phyloP scores from a whole-genome alignment of 805 yeast genomes.

The Wickerhamomyces chambardii region DNA sequence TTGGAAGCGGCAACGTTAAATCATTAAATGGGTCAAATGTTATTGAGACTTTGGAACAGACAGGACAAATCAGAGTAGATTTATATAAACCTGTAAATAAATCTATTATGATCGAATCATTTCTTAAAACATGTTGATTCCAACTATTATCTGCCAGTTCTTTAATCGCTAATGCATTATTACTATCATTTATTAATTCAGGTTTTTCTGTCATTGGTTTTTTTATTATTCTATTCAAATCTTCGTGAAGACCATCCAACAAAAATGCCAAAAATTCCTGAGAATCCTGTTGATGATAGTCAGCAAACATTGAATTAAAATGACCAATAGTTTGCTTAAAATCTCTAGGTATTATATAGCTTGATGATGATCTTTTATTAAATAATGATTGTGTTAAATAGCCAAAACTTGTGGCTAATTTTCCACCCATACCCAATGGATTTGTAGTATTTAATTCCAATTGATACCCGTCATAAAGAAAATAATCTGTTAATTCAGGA shows the following conservation, averaged over 20 bases:
- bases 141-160: conserved; percentile 69
- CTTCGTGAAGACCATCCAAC: conserved; percentile 87
- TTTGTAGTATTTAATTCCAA: conserved; percentile 65
- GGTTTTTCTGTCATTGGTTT: conserved; percentile 92
- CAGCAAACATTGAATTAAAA: conserved; percentile 70
- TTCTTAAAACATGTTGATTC: conserved; percentile 70
- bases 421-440: conserved; percentile 82
- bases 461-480: conserved; percentile 48
- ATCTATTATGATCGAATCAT: conserved; percentile 79
- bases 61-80: conserved; percentile 85
- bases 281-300: conserved; percentile 85
- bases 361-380: conserved; percentile 14
- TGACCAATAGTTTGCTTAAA: conserved; percentile 76
- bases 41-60: conserved; percentile 66
- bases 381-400: conserved; percentile 54
- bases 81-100: conserved; percentile 87
- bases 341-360: conserved; percentile 44
- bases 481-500: conserved; percentile 75
- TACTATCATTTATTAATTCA: conserved; percentile 54
- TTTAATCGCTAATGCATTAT: conserved; percentile 41
- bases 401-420: conserved; percentile 72
- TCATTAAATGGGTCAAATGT: conserved; percentile 95
- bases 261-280: conserved; percentile 88
- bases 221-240: conserved; percentile 68
- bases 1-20: conserved; percentile 82